These are phyloP conservation scores for Sclerotinia trifoliorum DNA, from an alignment of 2,329 filamentous ascomycete genomes.

Conservation along the genomic window DNA sequence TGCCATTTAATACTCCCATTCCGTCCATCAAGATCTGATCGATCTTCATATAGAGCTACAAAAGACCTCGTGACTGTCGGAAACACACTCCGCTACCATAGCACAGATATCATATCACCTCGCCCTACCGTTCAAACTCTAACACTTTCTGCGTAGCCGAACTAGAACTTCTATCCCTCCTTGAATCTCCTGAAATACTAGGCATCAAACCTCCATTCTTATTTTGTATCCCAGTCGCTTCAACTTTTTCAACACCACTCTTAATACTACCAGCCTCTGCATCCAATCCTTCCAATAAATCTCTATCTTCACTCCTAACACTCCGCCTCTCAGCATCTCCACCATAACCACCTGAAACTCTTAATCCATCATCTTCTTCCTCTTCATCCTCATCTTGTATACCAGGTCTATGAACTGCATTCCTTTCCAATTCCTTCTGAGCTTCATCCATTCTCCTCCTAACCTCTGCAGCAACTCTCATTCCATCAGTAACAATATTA, in stretches of 20 bases:
- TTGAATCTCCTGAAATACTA: slow-evolving; percentile 27
- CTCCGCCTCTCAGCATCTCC: slow-evolving; percentile 61
- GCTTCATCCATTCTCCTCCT: slow-evolving; percentile 92
- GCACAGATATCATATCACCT: not conserved
- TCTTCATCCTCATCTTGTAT: slow-evolving; percentile 72
- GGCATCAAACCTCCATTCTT: slow-evolving; percentile 16
- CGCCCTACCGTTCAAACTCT: slow-evolving; percentile 46
- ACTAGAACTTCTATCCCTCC: slow-evolving; percentile 34
- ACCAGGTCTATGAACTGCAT: slow-evolving; percentile 64
- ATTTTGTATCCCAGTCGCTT: slow-evolving; percentile 27
- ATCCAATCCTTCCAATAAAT: slow-evolving; percentile 72
- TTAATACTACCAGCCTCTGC: slow-evolving; percentile 56
- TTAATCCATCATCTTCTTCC: slow-evolving; percentile 54
- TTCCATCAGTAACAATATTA: slow-evolving; percentile 96
- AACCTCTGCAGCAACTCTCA: slow-evolving; percentile 92
- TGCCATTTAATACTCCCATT: not conserved
- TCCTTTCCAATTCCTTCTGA: slow-evolving; percentile 85
- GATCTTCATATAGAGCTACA: not conserved
- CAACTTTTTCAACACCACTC: slow-evolving; percentile 34
- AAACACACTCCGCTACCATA: not conserved
- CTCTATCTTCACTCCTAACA: slow-evolving; percentile 65
- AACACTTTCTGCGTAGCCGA: slow-evolving; percentile 45
- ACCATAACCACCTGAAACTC: slow-evolving; percentile 49
- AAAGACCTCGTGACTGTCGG: not conserved
- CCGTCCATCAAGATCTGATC: not conserved